These are phyloP conservation scores for Dendrobium catenatum DNA, from an alignment of 106 monocot species.

Conservation along the genomic window DNA sequence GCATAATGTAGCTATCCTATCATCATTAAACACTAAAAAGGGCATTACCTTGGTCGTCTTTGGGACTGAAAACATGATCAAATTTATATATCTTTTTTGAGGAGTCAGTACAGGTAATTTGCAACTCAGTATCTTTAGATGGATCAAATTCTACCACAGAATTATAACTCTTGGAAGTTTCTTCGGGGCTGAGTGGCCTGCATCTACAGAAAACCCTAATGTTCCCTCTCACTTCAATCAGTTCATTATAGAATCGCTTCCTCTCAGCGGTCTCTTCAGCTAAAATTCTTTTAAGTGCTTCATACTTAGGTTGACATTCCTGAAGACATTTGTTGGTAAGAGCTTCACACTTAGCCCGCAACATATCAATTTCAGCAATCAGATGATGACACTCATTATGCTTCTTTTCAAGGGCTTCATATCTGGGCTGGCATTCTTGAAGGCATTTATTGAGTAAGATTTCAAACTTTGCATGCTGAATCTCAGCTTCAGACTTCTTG, in stretches of 20 bases:
- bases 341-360: constrained; percentile 10
- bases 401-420: constrained; percentile 54
- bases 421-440: constrained; percentile 43
- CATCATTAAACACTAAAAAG: not conserved
- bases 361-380: constrained; percentile 11
- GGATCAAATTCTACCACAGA: constrained; percentile 62
- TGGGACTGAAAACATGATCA: constrained; percentile 82
- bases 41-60: constrained; percentile 67
- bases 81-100: constrained; percentile 78
- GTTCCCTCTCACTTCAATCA: constrained; percentile 84
- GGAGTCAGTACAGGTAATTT: constrained; percentile 50
- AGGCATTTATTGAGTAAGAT: constrained; percentile 33
- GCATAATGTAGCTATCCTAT: not conserved
- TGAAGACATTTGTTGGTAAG: constrained; percentile 36
- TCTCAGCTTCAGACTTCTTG: constrained; percentile 14
- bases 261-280: constrained; percentile 46
- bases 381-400: constrained; percentile 16
- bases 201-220: constrained; percentile 96
- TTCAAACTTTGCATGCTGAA: constrained; percentile 5
- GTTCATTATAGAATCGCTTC: constrained; percentile 77
- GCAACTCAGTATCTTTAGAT: constrained; percentile 59
- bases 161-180: constrained; percentile 49
- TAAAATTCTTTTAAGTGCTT: constrained; percentile 57
- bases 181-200: constrained; percentile 68
- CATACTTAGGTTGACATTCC: constrained; percentile 50